These are phyloP conservation scores for Bryum argenteum DNA, from an alignment of 225 moss, liverwort and hornwort genomes.

Conservation along the genomic window DNA sequence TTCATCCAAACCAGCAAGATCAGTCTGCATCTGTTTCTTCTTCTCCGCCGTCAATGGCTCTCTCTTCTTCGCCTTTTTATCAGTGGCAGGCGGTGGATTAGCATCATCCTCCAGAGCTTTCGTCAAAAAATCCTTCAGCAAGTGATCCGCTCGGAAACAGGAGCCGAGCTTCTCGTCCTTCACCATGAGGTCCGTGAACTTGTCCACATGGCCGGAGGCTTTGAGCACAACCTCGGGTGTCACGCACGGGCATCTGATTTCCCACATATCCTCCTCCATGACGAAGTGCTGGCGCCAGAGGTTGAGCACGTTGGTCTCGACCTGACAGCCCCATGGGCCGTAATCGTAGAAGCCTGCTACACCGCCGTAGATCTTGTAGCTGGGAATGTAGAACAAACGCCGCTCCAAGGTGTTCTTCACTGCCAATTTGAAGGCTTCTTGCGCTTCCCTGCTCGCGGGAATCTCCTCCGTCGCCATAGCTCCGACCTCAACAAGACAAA, in stretches of 20 bases:
- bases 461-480: slow-evolving; percentile 26
- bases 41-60: slow-evolving; percentile 53
- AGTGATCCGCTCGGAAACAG: slow-evolving; percentile 85
- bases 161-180: slow-evolving; percentile 80
- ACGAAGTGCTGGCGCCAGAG: slow-evolving; percentile 98
- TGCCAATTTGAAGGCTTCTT: slow-evolving; percentile 50
- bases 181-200: slow-evolving; percentile 98
- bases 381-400: slow-evolving; percentile 76
- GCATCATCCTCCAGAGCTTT: slow-evolving; percentile 61
- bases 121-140: slow-evolving; percentile 73
- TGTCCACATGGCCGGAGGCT: slow-evolving; percentile 95
- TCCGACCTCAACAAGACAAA: neutral
- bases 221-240: slow-evolving; percentile 89
- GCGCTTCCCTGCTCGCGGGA: slow-evolving; percentile 28
- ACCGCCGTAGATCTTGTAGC: slow-evolving; percentile 89
- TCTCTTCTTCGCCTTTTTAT: slow-evolving; percentile 29
- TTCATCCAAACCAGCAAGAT: slow-evolving; percentile 81
- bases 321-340: slow-evolving; percentile 86
- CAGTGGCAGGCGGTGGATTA: no score
- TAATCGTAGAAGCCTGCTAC: slow-evolving; percentile 94
- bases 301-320: slow-evolving; percentile 85
- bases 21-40: slow-evolving; percentile 58
- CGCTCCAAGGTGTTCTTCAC: slow-evolving; percentile 63
- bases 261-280: slow-evolving; percentile 93
- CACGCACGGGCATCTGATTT: slow-evolving; percentile 87